Evolutionary conservation across 2,329 filamentous ascomycete genomes (phyloP), one percentile per base, ranked within the genome.

Genomic region (Sporothrix humicola): DNA sequence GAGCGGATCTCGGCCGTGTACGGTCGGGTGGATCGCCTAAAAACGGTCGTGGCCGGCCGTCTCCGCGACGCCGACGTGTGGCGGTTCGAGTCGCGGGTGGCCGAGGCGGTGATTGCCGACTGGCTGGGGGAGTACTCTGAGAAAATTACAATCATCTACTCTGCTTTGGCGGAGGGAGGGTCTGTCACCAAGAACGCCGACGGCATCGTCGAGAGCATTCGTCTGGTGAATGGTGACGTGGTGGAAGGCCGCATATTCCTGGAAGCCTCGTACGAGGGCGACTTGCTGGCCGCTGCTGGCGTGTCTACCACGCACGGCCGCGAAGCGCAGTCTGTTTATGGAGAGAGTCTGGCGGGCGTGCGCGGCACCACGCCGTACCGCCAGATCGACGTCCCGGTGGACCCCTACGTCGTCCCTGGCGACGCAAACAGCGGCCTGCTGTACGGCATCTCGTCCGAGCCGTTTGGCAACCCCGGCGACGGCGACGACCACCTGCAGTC

Each of bases 31-130:
- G 59, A 46, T 1, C 48, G 71, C 0, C 48, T 68, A 3, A 20
- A 31, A 3, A 10, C 20, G n/a, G 37, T 52, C 1, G 71, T 72
- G 1, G 12, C 71, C 10, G 13, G 68, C n/a, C 10, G 50, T 10
- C 26, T 66, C 10, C 15, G 61, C 85, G 69, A 71, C 56, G 56
- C 69, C 3, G 58, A 63, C 15, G 69, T 71, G 9, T 71, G 69
- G 69, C 42, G 69, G 13, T 71, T 71, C 69, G 69, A 71, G 69
- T 71, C 69, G 12, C 15, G 26, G 15, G 69, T 71, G 31, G 56
- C 69, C 15, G 69, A 71, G 69, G 31, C 44, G 8, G 46, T 71
- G 8, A 71, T 71, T 23, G 13, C 44, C 1, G 23, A 13, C 1
- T 71, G 69, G 69, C 56, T 71, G 44, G 69, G 44, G 15, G 58